Evolutionary conservation across 1,284 basidiomycete species (phyloP).

Genomic region (Ganoderma lingzhi): DNA sequence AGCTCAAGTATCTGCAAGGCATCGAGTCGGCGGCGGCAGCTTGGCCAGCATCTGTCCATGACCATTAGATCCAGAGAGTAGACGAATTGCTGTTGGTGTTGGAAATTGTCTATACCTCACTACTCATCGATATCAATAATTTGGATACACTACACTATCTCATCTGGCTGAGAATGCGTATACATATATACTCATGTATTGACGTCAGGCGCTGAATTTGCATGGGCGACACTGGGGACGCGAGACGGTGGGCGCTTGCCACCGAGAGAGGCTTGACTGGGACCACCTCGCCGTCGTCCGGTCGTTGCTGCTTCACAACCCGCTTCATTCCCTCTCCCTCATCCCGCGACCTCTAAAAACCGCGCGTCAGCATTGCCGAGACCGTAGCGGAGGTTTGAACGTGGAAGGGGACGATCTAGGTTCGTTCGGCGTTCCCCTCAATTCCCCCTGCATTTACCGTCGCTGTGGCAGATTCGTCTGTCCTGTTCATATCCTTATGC

Average conservation of each 20-base stretch:
- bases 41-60: constrained; percentile 43
- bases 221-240: not conserved
- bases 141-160: not conserved
- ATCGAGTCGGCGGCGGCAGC: constrained; percentile 73
- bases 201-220: constrained; percentile 15
- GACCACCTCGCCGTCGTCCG: not conserved
- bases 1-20: constrained; percentile 82
- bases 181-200: not conserved
- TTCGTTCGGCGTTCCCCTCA: constrained; percentile 8
- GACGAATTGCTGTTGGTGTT: not conserved
- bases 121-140: not conserved
- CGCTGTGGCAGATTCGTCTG: constrained; percentile 26
- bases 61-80: constrained; percentile 28
- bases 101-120: not conserved
- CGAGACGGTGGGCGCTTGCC: constrained; percentile 6
- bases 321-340: not conserved
- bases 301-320: constrained; percentile 10
- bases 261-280: constrained; percentile 3
- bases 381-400: constrained; percentile 7
- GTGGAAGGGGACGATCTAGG: constrained; percentile 12
- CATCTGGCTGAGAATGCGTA: not conserved
- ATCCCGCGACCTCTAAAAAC: constrained; percentile 7
- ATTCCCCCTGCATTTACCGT: constrained; percentile 10
- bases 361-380: not conserved
- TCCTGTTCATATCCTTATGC: constrained; percentile 48